Conservation (phyloP, 2,329 filamentous ascomycete species). For the Pseudogymnoascus sp. region DNA sequence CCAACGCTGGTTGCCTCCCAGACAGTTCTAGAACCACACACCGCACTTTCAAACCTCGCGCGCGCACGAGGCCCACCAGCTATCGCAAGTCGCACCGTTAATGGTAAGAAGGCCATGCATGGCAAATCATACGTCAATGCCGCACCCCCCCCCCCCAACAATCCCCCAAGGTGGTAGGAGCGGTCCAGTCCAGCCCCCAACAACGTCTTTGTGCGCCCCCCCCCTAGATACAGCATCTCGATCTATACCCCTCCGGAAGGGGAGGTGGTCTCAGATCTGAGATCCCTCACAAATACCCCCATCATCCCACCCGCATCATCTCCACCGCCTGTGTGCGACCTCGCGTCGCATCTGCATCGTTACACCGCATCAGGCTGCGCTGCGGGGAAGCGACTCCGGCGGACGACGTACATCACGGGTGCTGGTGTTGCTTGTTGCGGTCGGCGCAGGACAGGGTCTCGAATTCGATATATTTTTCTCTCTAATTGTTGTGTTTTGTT, state of each 20-base stretch:
- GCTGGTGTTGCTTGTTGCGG: neutral
- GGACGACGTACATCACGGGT: slow-evolving; percentile 1
- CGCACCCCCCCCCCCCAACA: neutral
- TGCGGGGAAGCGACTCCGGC: neutral
- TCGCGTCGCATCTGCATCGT: neutral
- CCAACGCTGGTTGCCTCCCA: neutral
- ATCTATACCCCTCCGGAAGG: neutral
- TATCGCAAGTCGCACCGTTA: neutral
- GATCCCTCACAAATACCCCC: neutral
- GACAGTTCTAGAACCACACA: neutral
- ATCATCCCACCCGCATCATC: neutral
- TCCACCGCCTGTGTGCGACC: neutral
- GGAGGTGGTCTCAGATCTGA: neutral
- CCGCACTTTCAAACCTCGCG: neutral
- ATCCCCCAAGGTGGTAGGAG: neutral
- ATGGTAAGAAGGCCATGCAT: neutral
- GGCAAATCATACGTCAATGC: neutral
- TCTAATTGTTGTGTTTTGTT: no score
- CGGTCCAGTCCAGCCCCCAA: no score
- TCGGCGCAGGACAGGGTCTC: neutral
- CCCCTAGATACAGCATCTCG: neutral
- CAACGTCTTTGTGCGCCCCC: no score
- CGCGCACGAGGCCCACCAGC: neutral
- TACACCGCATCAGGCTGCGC: neutral
- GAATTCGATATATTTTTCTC: neutral